Percentiles rank a stretch among this genome's conserved stretches.
Evolutionary conservation across 1,284 basidiomycete species (phyloP).

Genomic region (Trichosporon sp.): DNA sequence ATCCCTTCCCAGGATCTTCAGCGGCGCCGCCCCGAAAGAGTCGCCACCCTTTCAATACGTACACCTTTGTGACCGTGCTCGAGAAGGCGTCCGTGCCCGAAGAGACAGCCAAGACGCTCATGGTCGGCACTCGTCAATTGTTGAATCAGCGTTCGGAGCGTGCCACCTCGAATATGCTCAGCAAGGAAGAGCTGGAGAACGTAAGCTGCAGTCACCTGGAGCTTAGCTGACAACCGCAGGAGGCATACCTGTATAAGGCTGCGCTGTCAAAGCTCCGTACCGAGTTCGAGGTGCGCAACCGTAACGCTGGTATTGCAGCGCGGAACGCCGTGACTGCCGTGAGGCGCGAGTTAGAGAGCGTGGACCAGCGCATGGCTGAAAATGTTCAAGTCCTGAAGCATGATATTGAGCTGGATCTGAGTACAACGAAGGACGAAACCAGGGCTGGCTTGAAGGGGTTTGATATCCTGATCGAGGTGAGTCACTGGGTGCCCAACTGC

Average conservation of each 20-base stretch:
- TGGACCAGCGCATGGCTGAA: conserved; percentile 91
- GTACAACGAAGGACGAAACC: conserved; percentile 91
- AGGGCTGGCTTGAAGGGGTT: conserved; percentile 81
- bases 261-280: conserved; percentile 88
- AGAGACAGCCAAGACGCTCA: conserved; percentile 70
- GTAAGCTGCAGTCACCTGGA: conserved; percentile 60
- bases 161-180: conserved; percentile 73
- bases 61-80: conserved; percentile 54
- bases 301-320: conserved; percentile 82
- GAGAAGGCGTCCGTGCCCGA: conserved; percentile 45
- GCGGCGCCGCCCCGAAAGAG: conserved; percentile 34
- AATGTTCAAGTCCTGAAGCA: conserved; percentile 79
- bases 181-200: conserved; percentile 85
- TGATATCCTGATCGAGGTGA: conserved; percentile 86
- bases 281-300: conserved; percentile 78
- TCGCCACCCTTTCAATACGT: conserved; percentile 57
- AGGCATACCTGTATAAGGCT: conserved; percentile 93
- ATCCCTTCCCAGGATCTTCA: conserved; percentile 16
- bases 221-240: conserved; percentile 59
- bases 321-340: conserved; percentile 74
- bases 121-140: conserved; percentile 81
- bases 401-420: conserved; percentile 87
- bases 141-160: conserved; percentile 74
- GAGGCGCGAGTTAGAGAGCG: conserved; percentile 81
- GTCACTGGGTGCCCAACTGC: conserved; percentile 32